Evolutionary conservation across 1,284 basidiomycete species (phyloP).

Genomic region (Inonotus hispidus): DNA sequence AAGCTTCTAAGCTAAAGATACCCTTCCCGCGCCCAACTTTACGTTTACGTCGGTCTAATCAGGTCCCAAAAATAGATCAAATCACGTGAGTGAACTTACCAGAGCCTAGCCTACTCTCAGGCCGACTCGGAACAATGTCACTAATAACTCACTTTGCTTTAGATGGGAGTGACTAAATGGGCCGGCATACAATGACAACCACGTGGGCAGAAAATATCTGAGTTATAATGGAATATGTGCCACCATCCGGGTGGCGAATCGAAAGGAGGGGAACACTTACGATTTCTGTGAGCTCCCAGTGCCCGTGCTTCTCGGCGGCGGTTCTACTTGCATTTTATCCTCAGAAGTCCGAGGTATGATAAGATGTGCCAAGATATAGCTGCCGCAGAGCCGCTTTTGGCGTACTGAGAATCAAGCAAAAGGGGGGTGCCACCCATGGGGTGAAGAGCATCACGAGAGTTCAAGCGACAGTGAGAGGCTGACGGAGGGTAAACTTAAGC

Average conservation of each 20-base stretch:
- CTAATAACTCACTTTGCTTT: neutral
- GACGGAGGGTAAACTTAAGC: neutral
- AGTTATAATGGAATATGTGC: neutral
- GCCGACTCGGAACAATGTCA: neutral
- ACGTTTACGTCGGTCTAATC: neutral
- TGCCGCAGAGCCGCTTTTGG: neutral
- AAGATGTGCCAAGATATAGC: neutral
- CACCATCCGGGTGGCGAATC: neutral
- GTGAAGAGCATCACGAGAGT: neutral
- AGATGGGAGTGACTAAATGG: neutral
- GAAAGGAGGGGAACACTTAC: neutral
- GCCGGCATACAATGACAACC: too few relatives aligned
- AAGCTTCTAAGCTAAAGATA: too few relatives aligned
- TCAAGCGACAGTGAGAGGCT: neutral
- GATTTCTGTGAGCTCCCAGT: neutral
- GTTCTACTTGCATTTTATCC: conserved; percentile 1
- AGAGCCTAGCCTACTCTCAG: too few relatives aligned
- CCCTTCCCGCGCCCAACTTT: neutral
- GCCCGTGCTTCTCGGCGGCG: neutral
- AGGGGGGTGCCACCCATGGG: neutral
- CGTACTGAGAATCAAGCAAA: neutral
- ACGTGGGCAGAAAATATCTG: neutral
- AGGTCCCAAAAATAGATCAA: neutral
- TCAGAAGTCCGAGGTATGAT: neutral
- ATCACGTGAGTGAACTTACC: neutral